These are phyloP conservation scores for Tetracladium setigerum DNA, from an alignment of 495 filamentous ascomycete genomes.

Conservation along the genomic window DNA sequence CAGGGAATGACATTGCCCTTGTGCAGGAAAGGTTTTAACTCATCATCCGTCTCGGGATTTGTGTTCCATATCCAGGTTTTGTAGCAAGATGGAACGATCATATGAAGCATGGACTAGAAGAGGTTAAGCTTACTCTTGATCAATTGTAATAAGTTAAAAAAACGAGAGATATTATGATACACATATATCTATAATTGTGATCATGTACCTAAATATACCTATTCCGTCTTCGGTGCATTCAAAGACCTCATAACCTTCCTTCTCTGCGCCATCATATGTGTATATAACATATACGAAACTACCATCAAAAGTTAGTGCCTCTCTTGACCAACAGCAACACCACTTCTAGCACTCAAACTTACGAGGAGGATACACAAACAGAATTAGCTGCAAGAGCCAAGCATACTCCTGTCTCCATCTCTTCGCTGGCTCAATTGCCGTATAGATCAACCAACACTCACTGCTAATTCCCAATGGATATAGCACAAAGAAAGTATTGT, in stretches of 20 bases:
- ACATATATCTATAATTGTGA: neutral
- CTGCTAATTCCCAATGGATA: slow-evolving; percentile 87
- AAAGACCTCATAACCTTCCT: slow-evolving; percentile 63
- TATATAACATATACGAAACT: slow-evolving; percentile 85
- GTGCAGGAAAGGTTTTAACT: too few species aligned
- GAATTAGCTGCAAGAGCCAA: slow-evolving; percentile 51
- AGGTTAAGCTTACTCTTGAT: too few species aligned
- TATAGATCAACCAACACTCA: slow-evolving; percentile 71
- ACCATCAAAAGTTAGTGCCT: slow-evolving; percentile 9
- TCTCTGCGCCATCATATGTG: slow-evolving; percentile 89
- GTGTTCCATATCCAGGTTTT: too few species aligned
- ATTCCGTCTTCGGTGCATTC: slow-evolving; percentile 21
- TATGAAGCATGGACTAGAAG: too few species aligned
- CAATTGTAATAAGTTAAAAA: neutral
- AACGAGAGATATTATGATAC: neutral
- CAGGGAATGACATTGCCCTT: too few species aligned
- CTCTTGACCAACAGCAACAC: neutral
- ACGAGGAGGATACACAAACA: slow-evolving; percentile 79
- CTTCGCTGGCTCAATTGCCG: slow-evolving; percentile 52
- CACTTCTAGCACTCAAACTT: slow-evolving; percentile 24
- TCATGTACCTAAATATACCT: slow-evolving; percentile 6
- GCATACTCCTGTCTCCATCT: slow-evolving; percentile 41
- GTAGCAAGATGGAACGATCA: too few species aligned
- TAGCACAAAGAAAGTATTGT: slow-evolving; percentile 86
- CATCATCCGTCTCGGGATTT: too few species aligned